Evolutionary conservation across 2,329 filamentous ascomycete genomes (phyloP), one percentile per base, ranked within the genome.

Genomic region (Aureobasidium zeae): DNA sequence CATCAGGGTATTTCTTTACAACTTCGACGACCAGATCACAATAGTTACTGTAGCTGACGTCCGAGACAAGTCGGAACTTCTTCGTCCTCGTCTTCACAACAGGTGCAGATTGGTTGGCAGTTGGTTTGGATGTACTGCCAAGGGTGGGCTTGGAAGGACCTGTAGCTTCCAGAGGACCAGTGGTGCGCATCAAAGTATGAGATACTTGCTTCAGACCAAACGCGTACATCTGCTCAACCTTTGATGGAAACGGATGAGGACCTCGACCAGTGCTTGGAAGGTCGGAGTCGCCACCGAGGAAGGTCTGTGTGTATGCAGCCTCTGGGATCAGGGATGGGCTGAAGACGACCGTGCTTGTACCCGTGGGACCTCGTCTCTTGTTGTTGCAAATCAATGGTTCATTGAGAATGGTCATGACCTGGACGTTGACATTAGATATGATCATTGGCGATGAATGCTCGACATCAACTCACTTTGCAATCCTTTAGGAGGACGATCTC

Each of bases 1-100:
- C 16, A 7, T 53, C 58, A 11, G 63, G 55, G 51, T 67, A 75
- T 1, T 71, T 64, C 51, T 72, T 78, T 34, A 87, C 72, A 2
- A 94, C 76, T 55, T 88, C 74, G 2, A 75, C 86, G 13, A 85
- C 66, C 1, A 93, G 57, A 56, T 94, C 77, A 53, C 73, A 77
- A 55, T 81, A 93, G 0, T 54, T 66, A 11, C 61, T 59, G 1
- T 71, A 63, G 2, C 63, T 54, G 1, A 86, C 63, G 52, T 87
- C 75, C 50, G 80, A 70, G 42, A 95, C 70, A 13, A 81, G 64
- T 25, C 67, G 67, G 53, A 80, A 81, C 56, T 82, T 86, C 8
- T 72, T 56, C 32, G 63, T 9, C 9, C 16, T 22, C 32, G 63
- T 9, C 9, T 22, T 22, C 5, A 7, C 12, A 71, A 9, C 13